Evolutionary conservation across 2,329 filamentous ascomycete species (phyloP), one percentile per base, ranked within the genome.

Genomic region (Rugonectria rugulosa): DNA sequence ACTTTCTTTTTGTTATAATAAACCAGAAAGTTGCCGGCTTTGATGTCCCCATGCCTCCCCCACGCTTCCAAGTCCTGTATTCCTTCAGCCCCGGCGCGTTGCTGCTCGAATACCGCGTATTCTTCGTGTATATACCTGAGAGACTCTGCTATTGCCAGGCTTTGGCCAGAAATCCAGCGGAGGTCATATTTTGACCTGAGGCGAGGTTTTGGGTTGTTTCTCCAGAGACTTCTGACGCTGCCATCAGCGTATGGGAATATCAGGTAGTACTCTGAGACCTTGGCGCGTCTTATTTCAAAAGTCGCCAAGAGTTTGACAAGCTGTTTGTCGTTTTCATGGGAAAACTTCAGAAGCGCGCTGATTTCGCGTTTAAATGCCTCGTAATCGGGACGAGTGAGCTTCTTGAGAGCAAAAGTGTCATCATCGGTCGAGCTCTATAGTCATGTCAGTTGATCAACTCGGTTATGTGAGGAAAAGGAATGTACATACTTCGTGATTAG

Each of bases 31-130:
- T 49, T 49, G 2, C 1, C 26, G 7, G 36, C 26, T 19, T 49
- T 49, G 46, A 49, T 31, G 21, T 49, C 46, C 10, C 46, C 46
- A 12, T 49, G 46, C 12, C 36, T 41, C 3, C 36, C 46, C 15
- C 8, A 49, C 6, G 1, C 5, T 14, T 49, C 46, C 9, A 20
- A 8, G 15, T 2, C 1, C 19, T 9, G 3, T 21, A 5, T 1
- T 19, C 7, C 3, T 14, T 12, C 8, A n/a, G n/a, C n/a, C n/a
- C n/a, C n/a, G n/a, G n/a, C n/a, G n/a, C n/a, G n/a, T n/a, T n/a
- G n/a, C n/a, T n/a, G n/a, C n/a, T n/a, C n/a, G n/a, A n/a, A n/a
- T n/a, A n/a, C n/a, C n/a, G 46, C 36, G 37, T 49, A 41, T 5
- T 41, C 36, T 7, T 49, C 26, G 4, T 49, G 46, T 3, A 49